Evolutionary conservation across 345 rosid species (phyloP), one percentile per base, ranked within the genome.

Genomic region (Lepidium africanum): DNA sequence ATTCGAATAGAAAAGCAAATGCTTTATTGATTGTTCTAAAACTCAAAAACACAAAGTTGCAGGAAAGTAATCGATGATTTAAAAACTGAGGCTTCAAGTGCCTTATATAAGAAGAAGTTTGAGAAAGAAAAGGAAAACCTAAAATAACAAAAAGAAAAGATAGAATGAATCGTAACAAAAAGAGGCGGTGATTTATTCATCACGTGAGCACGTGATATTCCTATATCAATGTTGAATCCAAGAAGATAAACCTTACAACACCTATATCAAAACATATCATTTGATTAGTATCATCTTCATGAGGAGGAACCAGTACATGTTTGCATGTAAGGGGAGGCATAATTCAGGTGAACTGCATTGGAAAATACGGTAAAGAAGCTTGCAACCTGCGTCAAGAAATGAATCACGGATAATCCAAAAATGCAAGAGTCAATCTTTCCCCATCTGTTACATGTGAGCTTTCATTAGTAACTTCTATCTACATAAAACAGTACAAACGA

Each of bases 391-490:
- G 32, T 89, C 89, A 53, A 91, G 90, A 13, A 81, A 78, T 65
- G 90, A 75, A 75, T 89, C 85, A 33, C 91, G 93, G 70, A 86
- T 91, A 80, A 91, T 87, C 97, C 96, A 94, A 10, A 94, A 4
- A 47, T 0, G 97, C 83, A 67, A 94, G 93, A 12, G 97, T 91
- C 65, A 89, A 78, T 70, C 97, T 86, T 77, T 94, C 97, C 59
- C 99, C 96, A 10, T 78, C 78, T 2, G 70, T 83, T 55, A 94
- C 82, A 97, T 87, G 82, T 60, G 54, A 77, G 51, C 8, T 69
- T 61, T 51, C 63, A 57, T 60, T 23, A 52, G 63, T 67, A 43
- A 74, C 58, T 19, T 59, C 5, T 23, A 47, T 54, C 9, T 32
- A 40, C 60, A 70, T 32, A 7, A 32, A 38, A 7, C 11, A 25